Evolutionary conservation across 768 basidiomycete species (phyloP).

Genomic region (Porpolomopsis calyptriformis): DNA sequence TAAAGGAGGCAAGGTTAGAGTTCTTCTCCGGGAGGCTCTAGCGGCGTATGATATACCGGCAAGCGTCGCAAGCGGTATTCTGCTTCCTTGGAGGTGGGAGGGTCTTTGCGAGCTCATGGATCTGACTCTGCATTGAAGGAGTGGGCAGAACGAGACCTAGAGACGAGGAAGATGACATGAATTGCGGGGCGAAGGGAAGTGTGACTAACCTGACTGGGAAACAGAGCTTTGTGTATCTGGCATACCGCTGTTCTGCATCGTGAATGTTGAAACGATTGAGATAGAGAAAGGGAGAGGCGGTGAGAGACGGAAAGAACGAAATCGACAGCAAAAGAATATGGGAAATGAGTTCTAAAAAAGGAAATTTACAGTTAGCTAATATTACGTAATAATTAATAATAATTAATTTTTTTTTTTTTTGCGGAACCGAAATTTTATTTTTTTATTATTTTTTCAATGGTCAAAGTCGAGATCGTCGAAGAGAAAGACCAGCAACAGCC

Average conservation of each 20-base stretch:
- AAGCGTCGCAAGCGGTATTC: constrained; percentile 90
- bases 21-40: background rate
- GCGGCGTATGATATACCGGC: constrained; percentile 45
- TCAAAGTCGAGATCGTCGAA: constrained; percentile 86
- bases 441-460: constrained; percentile 51
- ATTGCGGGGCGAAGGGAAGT: constrained; percentile 9
- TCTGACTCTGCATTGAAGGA: constrained; percentile 66
- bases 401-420: too few relatives aligned
- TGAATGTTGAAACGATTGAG: constrained; percentile 8
- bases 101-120: constrained; percentile 70
- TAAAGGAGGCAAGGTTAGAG: constrained; percentile 17
- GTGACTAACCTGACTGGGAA: constrained; percentile 27
- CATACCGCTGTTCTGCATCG: constrained; percentile 23
- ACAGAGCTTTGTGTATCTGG: constrained; percentile 17
- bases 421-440: constrained; percentile 9
- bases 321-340: constrained; percentile 2
- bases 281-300: constrained; percentile 15
- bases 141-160: constrained; percentile 54
- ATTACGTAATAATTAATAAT: too few relatives aligned
- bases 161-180: background rate
- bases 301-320: constrained; percentile 16
- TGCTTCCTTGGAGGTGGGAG: constrained; percentile 82
- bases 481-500: constrained; percentile 51
- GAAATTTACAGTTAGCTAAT: too few relatives aligned
- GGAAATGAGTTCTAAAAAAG: background rate